phyloP scores from a whole-genome alignment of 495 filamentous ascomycete species.

The Xylaria curta region DNA sequence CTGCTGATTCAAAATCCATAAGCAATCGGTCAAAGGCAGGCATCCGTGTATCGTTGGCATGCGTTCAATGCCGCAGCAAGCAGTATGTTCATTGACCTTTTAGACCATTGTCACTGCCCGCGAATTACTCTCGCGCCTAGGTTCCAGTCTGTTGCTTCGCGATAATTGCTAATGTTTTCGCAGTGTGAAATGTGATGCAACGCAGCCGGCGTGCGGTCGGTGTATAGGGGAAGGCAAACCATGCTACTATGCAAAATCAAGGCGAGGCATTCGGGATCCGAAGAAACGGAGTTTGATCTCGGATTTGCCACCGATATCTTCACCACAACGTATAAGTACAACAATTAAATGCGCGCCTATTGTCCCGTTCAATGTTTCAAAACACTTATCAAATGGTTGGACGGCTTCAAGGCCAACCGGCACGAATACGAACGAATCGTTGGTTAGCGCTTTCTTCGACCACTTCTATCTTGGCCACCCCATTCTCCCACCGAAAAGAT shows the following conservation, averaged over 20 bases:
- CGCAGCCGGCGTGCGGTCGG: slow-evolving; percentile 53
- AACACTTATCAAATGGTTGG: slow-evolving; percentile 17
- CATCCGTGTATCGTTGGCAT: slow-evolving; percentile 57
- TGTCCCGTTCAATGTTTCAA: slow-evolving; percentile 17
- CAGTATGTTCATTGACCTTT: slow-evolving; percentile 39
- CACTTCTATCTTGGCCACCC: slow-evolving; percentile 68
- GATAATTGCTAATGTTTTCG: slow-evolving; percentile 8
- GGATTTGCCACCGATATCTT: slow-evolving; percentile 35
- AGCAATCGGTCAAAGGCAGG: slow-evolving; percentile 39
- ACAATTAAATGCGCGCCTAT: slow-evolving; percentile 20
- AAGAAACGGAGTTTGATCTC: slow-evolving; percentile 47
- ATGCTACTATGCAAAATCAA: slow-evolving; percentile 59
- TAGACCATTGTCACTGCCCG: not conserved
- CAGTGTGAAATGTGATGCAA: slow-evolving; percentile 63
- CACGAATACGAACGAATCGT: slow-evolving; percentile 31
- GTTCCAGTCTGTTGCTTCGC: not conserved
- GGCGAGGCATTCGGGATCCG: slow-evolving; percentile 57
- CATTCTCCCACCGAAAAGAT: slow-evolving; percentile 56
- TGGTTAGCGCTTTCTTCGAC: slow-evolving; percentile 58
- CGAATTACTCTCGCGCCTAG: not conserved
- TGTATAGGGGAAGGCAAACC: slow-evolving; percentile 52
- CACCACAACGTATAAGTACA: slow-evolving; percentile 20
- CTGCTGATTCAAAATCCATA: slow-evolving; percentile 31
- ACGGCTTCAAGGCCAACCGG: not conserved
- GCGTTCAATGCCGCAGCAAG: slow-evolving; percentile 62